A percentile compares a stretch with the other conserved stretches of the same genome.
Evolutionary conservation across 768 basidiomycete species (phyloP).

Genomic region (Crucibulum laeve): DNA sequence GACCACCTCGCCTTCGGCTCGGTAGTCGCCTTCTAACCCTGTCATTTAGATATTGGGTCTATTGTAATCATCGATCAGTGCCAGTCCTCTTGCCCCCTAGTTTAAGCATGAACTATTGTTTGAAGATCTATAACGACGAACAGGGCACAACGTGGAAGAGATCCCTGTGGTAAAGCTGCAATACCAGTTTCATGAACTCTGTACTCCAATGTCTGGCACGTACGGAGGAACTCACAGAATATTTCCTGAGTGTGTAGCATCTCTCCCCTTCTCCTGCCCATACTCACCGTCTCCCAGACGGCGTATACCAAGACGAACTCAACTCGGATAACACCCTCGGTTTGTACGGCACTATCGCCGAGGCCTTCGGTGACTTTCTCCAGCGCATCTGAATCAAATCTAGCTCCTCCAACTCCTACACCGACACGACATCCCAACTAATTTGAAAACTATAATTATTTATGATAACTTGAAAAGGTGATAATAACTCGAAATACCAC

Average conservation of each 20-base stretch:
- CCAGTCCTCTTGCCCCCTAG: too few relatives aligned
- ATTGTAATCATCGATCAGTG: too few relatives aligned
- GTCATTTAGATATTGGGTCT: too few relatives aligned
- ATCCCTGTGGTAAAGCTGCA: too few relatives aligned
- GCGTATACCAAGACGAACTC: slow-evolving; percentile 79
- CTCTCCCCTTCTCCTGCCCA: slow-evolving; percentile 9
- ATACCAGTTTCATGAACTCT: slow-evolving; percentile 99
- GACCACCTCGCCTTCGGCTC: too few relatives aligned
- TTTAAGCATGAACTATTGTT: too few relatives aligned
- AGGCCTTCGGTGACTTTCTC: slow-evolving; percentile 85
- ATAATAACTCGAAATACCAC: neutral
- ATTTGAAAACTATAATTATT: neutral
- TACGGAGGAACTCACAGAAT: slow-evolving; percentile 83
- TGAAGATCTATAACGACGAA: too few relatives aligned
- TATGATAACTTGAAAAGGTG: neutral
- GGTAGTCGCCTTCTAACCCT: too few relatives aligned
- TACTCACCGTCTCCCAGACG: slow-evolving; percentile 39
- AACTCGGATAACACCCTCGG: slow-evolving; percentile 97
- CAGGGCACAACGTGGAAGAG: too few relatives aligned
- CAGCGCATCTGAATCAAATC: slow-evolving; percentile 75
- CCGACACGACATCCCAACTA: too few relatives aligned
- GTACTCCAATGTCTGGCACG: slow-evolving; percentile 96
- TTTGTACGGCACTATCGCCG: slow-evolving; percentile 97
- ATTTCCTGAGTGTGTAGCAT: slow-evolving; percentile 85
- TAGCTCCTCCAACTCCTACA: slow-evolving; percentile 58